Conservation (phyloP, 1,139 yeast species). For the Hyphopichia wangnamkhiaoensis region DNA sequence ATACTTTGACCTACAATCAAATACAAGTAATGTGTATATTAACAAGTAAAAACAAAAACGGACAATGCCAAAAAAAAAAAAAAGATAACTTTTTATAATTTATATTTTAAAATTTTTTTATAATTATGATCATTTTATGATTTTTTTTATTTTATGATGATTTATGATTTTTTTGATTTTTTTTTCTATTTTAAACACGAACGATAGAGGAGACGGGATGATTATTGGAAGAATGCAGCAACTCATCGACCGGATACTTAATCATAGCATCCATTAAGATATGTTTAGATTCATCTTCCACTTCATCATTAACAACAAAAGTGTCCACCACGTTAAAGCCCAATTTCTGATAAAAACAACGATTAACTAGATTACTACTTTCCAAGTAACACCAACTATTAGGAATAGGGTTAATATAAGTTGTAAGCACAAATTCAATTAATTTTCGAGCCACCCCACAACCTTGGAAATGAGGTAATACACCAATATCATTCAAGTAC, state of each 20-base stretch:
- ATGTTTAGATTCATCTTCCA: slow-evolving; percentile 23
- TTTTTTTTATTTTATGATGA: neutral
- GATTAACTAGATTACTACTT: slow-evolving; percentile 52
- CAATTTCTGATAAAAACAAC: slow-evolving; percentile 49
- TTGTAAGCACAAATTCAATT: slow-evolving; percentile 29
- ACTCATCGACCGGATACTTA: slow-evolving; percentile 9
- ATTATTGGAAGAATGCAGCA: too few species aligned
- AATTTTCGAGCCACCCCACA: slow-evolving; percentile 39
- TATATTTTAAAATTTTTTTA: neutral
- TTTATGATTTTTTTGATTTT: too few species aligned
- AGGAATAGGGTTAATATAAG: slow-evolving; percentile 15
- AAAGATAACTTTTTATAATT: neutral
- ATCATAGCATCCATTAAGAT: slow-evolving; percentile 45
- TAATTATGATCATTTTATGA: neutral
- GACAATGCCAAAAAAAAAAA: neutral
- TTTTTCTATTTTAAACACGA: too few species aligned
- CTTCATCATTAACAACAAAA: slow-evolving; percentile 40
- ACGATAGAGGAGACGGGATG: too few species aligned
- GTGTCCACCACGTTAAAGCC: slow-evolving; percentile 49
- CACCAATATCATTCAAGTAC: slow-evolving; percentile 44
- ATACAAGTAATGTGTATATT: too few species aligned
- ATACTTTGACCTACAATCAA: too few species aligned
- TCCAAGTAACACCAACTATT: slow-evolving; percentile 43
- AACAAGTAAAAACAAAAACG: too few species aligned
- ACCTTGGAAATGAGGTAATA: slow-evolving; percentile 42